Evolutionary conservation across 1,284 basidiomycete genomes (phyloP), one percentile per base, ranked within the genome.

Genomic region (Papiliotrema fonsecae): DNA sequence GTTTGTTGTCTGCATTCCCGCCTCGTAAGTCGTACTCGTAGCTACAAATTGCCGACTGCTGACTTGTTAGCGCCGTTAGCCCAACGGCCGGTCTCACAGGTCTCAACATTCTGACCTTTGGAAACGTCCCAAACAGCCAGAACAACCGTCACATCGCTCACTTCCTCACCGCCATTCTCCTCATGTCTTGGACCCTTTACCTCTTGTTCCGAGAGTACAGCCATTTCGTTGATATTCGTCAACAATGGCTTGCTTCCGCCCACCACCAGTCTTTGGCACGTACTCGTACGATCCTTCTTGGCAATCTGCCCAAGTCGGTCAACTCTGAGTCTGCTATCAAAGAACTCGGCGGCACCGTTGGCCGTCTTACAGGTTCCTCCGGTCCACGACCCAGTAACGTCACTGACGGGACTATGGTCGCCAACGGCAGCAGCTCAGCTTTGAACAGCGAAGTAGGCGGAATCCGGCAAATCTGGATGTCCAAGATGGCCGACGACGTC

Each of bases 211-310:
- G 73, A 25, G 91, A 96, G 72, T 88, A 92, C 84, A 67, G 72
- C 18, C 82, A 88, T 62, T 96, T 89, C 61, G 76, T 96, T 58
- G 78, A 79, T 49, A 79, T 83, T 16, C 88, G 94, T 28, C 92
- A 97, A 68, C 78, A 83, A 44, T 87, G 89, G 77, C 82, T 98
- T 43, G 82, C 88, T 54, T 82, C 84, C 51, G 78, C 79, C 10
- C 74, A 75, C n/a, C 87, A 94, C 65, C 77, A 86, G 0, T 75
- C 78, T 32, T 81, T 83, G 6, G 82, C 87, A 0, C 87, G 92
- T 73, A 87, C 92, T 2, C 86, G 84, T 57, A 96, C 93, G 3
- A 79, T 98, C 18, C 82, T 92, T 40, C 78, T 97, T 56, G 90
- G 89, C 14, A 90, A 90, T 39, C 83, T 98, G 6, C 91, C 93